Evolutionary conservation across 2,329 filamentous ascomycete genomes (phyloP).

Genomic region (Cytospora piceicola): DNA sequence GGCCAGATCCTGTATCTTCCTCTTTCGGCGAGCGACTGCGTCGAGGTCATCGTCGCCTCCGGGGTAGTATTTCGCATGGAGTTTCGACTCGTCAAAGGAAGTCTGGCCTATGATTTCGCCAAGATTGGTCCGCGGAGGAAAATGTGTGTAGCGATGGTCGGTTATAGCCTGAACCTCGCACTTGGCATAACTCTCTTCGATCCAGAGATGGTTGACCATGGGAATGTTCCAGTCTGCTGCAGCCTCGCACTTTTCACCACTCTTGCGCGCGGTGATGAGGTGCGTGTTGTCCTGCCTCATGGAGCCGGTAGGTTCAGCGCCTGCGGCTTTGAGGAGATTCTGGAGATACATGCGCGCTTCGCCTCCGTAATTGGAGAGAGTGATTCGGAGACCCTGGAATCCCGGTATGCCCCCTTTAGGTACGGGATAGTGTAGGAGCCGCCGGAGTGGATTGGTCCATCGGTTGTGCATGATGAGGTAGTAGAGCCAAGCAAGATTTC

Average conservation of each 20-base stretch:
- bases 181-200: slow-evolving; percentile 95
- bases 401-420: slow-evolving; percentile 77
- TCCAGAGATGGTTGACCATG: slow-evolving; percentile 93
- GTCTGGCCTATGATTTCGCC: slow-evolving; percentile 93
- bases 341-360: slow-evolving; percentile 93
- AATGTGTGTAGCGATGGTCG: slow-evolving; percentile 78
- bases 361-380: slow-evolving; percentile 93
- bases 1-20: slow-evolving; percentile 53
- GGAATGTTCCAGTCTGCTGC: slow-evolving; percentile 90
- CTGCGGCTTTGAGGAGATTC: slow-evolving; percentile 82
- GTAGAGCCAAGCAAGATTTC: slow-evolving; percentile 93
- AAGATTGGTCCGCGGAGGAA: slow-evolving; percentile 86
- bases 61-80: slow-evolving; percentile 70
- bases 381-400: slow-evolving; percentile 77
- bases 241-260: slow-evolving; percentile 91
- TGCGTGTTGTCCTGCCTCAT: slow-evolving; percentile 97
- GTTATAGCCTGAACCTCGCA: slow-evolving; percentile 76
- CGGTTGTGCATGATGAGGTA: slow-evolving; percentile 85
- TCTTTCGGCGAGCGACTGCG: slow-evolving; percentile 51
- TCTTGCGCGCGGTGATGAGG: slow-evolving; percentile 85
- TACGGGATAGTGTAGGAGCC: slow-evolving; percentile 88
- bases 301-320: slow-evolving; percentile 90
- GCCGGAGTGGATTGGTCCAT: slow-evolving; percentile 83
- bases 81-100: slow-evolving; percentile 66
- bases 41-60: slow-evolving; percentile 58